Base-by-base conservation (phyloP, 2,329 filamentous ascomycete species). In the Claviceps sp. region DNA sequence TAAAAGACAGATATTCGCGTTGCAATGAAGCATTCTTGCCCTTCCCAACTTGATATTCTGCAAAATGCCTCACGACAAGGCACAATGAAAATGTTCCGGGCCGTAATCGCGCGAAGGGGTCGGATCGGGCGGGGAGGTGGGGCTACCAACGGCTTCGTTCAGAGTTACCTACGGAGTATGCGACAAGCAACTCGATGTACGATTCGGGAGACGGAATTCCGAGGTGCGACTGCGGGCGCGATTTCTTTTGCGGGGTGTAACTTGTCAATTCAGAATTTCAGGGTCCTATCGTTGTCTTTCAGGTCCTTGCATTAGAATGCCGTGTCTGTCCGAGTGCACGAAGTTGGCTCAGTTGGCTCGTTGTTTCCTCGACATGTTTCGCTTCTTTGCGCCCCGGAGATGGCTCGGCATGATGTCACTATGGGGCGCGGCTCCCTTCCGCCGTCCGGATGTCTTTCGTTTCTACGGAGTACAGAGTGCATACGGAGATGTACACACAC, bases 331-430 rank as follows among this genome's bases (percentile, higher is more conserved):
- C 30, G 10, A 11, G 30, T 34, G 30, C 30, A 34, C 10, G 1
- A 34, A 34, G 10, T 34, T 34, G 30, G 30, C 30, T 30, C 26
- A 22, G 11, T 11, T 19, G 40, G 17, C 41, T 19, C 19, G 41
- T 43, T 14, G 4, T 14, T 14, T 43, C 41, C 14, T 5, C 4
- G 19, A 43, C 13, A 24, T 24, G 30, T 34, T 34, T 34, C 30
- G 10, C 30, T 34, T 34, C 30, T 34, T 22, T 22, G 41, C 41
- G 7, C 19, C 19, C 7, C 38, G 47, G 47, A 40, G 47, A 41
- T 48, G 39, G 38, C 39, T 49, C 38, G 47, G 47, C 22, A 42
- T 49, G 38, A 49, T 49, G 47, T 49, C 47, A 49, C 38, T 19
- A 30, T 37, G n/a, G 44, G 26, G 44, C 13, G 44, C 42, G 11